Conservation (phyloP, 2,329 filamentous ascomycete species). For the Pezicula radicicola region DNA sequence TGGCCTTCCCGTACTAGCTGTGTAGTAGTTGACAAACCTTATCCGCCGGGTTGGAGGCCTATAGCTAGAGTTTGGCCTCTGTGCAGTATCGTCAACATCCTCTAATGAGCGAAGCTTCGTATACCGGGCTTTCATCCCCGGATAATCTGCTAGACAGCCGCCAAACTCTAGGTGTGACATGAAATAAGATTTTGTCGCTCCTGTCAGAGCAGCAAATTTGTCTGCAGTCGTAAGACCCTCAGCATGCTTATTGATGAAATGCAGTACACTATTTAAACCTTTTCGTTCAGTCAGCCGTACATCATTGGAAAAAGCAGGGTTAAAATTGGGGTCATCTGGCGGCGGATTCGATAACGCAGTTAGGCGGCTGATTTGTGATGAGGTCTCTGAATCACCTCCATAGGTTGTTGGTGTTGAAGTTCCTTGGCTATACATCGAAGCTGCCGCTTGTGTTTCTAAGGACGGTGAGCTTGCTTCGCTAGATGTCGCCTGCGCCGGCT, state of each 20-base stretch:
- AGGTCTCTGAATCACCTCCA: constrained; percentile 13
- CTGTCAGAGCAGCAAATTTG: constrained; percentile 30
- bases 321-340: constrained; percentile 61
- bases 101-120: constrained; percentile 67
- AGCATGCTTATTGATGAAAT: constrained; percentile 80
- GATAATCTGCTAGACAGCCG: constrained; percentile 73
- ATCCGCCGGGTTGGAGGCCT: constrained; percentile 46
- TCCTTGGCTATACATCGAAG: constrained; percentile 7
- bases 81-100: constrained; percentile 56
- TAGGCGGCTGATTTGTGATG: constrained; percentile 19
- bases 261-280: constrained; percentile 64
- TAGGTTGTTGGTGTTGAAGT: constrained; percentile 8
- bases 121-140: constrained; percentile 68
- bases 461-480: constrained; percentile 14
- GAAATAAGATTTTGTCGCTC: constrained; percentile 70
- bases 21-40: constrained; percentile 88
- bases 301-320: constrained; percentile 76
- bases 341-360: constrained; percentile 19
- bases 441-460: constrained; percentile 12
- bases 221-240: constrained; percentile 50
- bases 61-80: constrained; percentile 17
- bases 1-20: constrained; percentile 71
- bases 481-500: constrained; percentile 8
- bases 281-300: constrained; percentile 64
- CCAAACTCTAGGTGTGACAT: constrained; percentile 83